Evolutionary conservation across 106 monocot species (phyloP).

Genomic region (Agapanthus africanus): DNA sequence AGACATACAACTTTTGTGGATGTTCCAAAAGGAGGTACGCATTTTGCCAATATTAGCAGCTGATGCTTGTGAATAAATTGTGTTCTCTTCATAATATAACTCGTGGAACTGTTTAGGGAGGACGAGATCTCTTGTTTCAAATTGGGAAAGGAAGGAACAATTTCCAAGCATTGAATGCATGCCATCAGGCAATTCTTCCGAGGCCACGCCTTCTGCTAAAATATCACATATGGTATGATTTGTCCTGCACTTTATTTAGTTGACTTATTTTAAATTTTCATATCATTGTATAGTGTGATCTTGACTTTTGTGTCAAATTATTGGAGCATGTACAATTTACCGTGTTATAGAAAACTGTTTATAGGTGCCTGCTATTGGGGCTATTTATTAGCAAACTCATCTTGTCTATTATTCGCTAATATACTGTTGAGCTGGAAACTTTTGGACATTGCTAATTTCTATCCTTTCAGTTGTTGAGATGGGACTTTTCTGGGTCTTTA

Average conservation of each 20-base stretch:
- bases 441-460: background rate
- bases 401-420: background rate
- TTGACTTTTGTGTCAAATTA: background rate
- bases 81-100: background rate
- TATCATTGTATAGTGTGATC: background rate
- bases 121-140: conserved; percentile 44
- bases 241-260: too few species aligned
- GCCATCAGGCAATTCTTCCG: conserved; percentile 27
- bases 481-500: background rate
- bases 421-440: background rate
- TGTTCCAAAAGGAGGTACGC: conserved; percentile 57
- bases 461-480: background rate
- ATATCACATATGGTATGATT: background rate
- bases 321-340: background rate
- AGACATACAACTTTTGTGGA: conserved; percentile 40
- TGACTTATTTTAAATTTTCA: background rate
- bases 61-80: background rate
- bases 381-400: background rate
- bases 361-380: background rate
- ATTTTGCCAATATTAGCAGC: background rate
- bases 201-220: conserved; percentile 5
- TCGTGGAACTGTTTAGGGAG: conserved; percentile 40
- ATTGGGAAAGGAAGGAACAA: conserved; percentile 56
- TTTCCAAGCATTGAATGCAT: conserved; percentile 34
- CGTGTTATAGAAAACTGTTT: background rate